These are phyloP conservation scores for Heimioporus sp. DNA, from an alignment of 768 basidiomycete genomes.

Conservation along the genomic window DNA sequence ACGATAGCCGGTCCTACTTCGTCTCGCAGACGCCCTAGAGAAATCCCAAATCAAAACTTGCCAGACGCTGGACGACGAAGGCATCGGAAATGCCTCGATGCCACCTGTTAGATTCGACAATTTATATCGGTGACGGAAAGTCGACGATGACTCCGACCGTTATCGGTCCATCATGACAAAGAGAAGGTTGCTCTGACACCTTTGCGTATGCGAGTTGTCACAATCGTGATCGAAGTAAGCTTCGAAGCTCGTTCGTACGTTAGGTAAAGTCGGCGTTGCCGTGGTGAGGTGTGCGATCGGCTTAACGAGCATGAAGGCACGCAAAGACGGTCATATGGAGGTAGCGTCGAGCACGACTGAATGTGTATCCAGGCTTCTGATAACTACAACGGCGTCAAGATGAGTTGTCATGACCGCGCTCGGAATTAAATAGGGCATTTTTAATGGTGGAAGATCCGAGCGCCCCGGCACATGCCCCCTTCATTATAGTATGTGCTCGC, in stretches of 20 bases:
- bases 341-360: constrained; percentile 1
- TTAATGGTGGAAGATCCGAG: background rate
- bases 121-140: constrained; percentile 1
- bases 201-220: background rate
- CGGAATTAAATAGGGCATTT: constrained; percentile 7
- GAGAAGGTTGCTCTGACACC: background rate
- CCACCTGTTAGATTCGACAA: background rate
- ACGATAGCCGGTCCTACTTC: background rate
- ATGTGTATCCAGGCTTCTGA: background rate
- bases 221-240: constrained; percentile 1
- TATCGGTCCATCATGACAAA: constrained; percentile 14
- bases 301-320: background rate
- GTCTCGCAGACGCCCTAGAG: background rate
- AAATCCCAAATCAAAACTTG: background rate
- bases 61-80: background rate
- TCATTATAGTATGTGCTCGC: constrained; percentile 10
- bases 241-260: constrained; percentile 2
- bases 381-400: background rate
- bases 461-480: background rate
- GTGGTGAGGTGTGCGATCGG: constrained; percentile 4
- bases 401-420: background rate
- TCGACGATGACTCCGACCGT: background rate
- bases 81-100: background rate
- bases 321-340: constrained; percentile 1
- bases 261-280: constrained; percentile 6